Conservation (phyloP, 2,329 filamentous ascomycete species). For the Sporothrix mexicana region DNA sequence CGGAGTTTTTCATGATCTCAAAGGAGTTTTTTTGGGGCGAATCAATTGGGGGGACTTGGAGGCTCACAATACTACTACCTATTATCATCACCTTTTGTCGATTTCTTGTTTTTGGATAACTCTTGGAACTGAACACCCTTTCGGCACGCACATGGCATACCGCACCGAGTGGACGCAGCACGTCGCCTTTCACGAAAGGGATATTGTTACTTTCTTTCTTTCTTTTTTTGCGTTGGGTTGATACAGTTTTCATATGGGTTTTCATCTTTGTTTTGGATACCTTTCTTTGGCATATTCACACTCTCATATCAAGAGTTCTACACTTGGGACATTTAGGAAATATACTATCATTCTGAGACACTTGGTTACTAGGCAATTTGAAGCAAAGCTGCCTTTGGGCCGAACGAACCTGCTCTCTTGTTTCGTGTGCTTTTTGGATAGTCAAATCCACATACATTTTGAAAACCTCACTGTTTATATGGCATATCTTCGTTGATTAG, state of each 20-base stretch:
- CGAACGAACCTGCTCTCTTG: background rate
- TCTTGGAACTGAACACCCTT: too few species aligned
- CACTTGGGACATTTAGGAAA: background rate
- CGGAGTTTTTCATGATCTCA: slow-evolving; percentile 38
- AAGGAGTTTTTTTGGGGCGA: slow-evolving; percentile 25
- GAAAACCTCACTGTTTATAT: too few species aligned
- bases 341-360: background rate
- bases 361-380: background rate
- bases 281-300: background rate
- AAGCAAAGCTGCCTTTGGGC: background rate
- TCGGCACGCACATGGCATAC: background rate
- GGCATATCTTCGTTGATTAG: too few species aligned
- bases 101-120: background rate
- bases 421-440: background rate
- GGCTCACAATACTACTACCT: background rate
- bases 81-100: background rate
- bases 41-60: background rate
- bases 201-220: too few species aligned
- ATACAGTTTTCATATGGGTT: background rate
- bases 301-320: background rate
- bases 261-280: background rate
- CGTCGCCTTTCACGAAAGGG: background rate
- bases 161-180: background rate
- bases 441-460: too few species aligned
- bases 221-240: slow-evolving; percentile 11